Percentiles rank a stretch among this genome's conserved stretches.
Evolutionary conservation across 2,329 filamentous ascomycete genomes (phyloP).

Genomic region (Colletotrichum neosansevieriae): DNA sequence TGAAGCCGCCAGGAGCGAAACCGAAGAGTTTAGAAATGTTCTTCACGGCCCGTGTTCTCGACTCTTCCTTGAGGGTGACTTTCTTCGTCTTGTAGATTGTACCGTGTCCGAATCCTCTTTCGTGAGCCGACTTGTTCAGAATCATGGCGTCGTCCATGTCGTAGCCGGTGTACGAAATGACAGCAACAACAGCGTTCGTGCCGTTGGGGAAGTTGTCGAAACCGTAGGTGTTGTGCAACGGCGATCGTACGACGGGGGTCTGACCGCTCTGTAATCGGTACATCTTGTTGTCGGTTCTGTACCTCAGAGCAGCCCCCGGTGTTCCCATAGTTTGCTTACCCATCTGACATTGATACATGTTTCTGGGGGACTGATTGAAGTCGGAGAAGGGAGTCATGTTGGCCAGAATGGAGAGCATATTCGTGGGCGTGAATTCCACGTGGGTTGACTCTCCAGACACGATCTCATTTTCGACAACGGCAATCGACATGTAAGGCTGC

Average conservation of each 20-base stretch:
- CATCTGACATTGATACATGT: slow-evolving; percentile 99
- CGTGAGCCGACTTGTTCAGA: slow-evolving; percentile 95
- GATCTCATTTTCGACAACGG: slow-evolving; percentile 88
- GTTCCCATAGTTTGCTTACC: slow-evolving; percentile 99
- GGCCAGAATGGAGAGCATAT: slow-evolving; percentile 96
- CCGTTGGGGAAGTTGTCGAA: slow-evolving; percentile 99
- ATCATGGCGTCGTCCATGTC: slow-evolving; percentile 99
- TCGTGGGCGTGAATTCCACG: slow-evolving; percentile 93
- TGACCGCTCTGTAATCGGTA: slow-evolving; percentile 96
- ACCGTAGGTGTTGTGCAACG: slow-evolving; percentile 94
- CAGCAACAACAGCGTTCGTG: slow-evolving; percentile 93
- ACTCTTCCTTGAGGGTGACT: slow-evolving; percentile 85
- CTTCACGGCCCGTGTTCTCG: slow-evolving; percentile 73
- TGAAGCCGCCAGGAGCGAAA: slow-evolving; percentile 82
- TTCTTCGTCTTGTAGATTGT: slow-evolving; percentile 99
- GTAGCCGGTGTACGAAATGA: slow-evolving; percentile 98
- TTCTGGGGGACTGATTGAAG: slow-evolving; percentile 97
- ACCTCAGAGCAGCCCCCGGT: slow-evolving; percentile 83
- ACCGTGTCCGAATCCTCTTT: slow-evolving; percentile 94
- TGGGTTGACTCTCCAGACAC: slow-evolving; percentile 91
- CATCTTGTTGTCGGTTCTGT: slow-evolving; percentile 96
- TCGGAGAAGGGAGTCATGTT: slow-evolving; percentile 99
- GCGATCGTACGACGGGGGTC: slow-evolving; percentile 91
- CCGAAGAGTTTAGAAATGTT: slow-evolving; percentile 88
- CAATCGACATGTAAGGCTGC: slow-evolving; percentile 98